Evolutionary conservation across 2,329 filamentous ascomycete genomes (phyloP), one percentile per base, ranked within the genome.

Genomic region (Ilyonectria sp.): DNA sequence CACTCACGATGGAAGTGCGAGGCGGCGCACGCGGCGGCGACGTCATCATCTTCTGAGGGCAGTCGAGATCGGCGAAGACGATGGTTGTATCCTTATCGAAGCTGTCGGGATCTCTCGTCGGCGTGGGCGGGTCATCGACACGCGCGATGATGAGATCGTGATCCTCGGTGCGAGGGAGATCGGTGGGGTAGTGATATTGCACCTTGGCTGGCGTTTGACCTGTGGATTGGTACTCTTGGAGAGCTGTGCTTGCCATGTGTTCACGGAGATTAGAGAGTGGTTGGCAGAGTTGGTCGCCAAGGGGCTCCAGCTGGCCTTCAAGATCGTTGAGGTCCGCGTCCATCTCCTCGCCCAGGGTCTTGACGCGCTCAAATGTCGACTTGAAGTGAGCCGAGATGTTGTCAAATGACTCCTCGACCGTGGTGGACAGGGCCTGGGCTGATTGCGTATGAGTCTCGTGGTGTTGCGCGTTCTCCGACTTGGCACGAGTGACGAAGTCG

Each of bases 191-290:
- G n/a, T 89, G 86, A 80, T 98, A 99, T 59, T 90, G 86, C 33
- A 86, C 84, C 82, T 95, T 96, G 76, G 93, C 90, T 0, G 96
- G 96, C 1, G 96, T 98, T 53, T 92, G 87, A 58, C 96, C 95
- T 0, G 96, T 98, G 0, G 93, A 89, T 43, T 89, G 85, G 79
- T 98, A 98, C 78, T 98, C 94, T 60, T 90, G 87, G 59, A 98
- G 85, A 5, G 85, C 81, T 1, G 91, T 90, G 53, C 81, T 83
- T 17, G 87, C 82, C 53, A 97, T 89, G n/a, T 90, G 87, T 19
- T 90, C 86, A 8, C 94, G 90, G 29, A 99, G 89, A 53, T 90
- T 86, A 29, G 86, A 82, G 6, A 98, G 88, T 8, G 94, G 92
- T 71, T 90, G 87, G 69, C 91, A 90, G 11, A 97, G 80, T 10